phyloP scores from a whole-genome alignment of 768 basidiomycete genomes.

The Phylloporus arenicola region DNA sequence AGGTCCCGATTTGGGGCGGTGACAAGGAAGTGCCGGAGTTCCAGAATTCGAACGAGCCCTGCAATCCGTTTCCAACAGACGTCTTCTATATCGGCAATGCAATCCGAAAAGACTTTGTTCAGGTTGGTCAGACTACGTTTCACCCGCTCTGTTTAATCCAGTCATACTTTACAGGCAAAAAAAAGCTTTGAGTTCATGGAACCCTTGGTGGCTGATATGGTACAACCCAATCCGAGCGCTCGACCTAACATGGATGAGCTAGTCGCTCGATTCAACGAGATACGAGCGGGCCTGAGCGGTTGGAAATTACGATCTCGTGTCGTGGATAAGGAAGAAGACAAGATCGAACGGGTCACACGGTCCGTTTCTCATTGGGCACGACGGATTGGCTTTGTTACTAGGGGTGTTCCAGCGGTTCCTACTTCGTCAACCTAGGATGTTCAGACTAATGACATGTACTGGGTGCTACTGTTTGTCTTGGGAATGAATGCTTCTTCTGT shows the following conservation, averaged over 20 bases:
- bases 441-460: too few relatives aligned
- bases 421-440: background rate
- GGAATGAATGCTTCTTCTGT: too few relatives aligned
- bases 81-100: constrained; percentile 40
- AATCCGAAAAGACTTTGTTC: constrained; percentile 28
- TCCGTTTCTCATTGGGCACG: constrained; percentile 23
- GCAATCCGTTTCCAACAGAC: constrained; percentile 40
- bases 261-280: constrained; percentile 15
- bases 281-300: background rate
- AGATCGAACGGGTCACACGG: constrained; percentile 8
- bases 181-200: constrained; percentile 28
- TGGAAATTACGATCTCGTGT: constrained; percentile 28
- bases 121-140: constrained; percentile 16
- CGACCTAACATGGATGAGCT: constrained; percentile 37
- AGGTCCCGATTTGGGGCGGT: constrained; percentile 14
- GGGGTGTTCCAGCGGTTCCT: constrained; percentile 15
- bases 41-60: constrained; percentile 16
- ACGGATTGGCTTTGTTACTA: constrained; percentile 10
- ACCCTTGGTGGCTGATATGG: constrained; percentile 33
- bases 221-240: constrained; percentile 28
- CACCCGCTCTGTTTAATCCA: background rate
- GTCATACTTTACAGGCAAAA: constrained; percentile 9
- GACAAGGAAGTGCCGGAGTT: constrained; percentile 32
- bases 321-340: constrained; percentile 7
- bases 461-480: too few relatives aligned